Evolutionary conservation across 352 stramenopile genomes (phyloP), one percentile per base, ranked within the genome.

Genomic region (Proteromonas lacertae): DNA sequence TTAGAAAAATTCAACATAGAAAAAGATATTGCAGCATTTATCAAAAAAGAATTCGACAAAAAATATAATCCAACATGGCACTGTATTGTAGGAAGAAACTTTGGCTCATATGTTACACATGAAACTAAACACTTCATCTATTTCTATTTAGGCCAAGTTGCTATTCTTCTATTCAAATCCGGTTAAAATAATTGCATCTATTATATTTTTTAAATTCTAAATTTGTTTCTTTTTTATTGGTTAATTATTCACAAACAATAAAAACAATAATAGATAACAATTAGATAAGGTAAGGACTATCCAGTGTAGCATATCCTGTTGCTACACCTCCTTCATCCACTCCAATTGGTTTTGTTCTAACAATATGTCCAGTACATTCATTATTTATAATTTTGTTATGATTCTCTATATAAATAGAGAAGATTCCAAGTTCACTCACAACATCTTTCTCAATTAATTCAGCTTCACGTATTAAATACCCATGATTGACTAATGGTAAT

Each of bases 41-140:
- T 94, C 53, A 95, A 96, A 53, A 95, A 93, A 53, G 82, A 92
- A 56, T 95, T 95, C 50, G 81, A 94, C 55, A 86, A 90, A 50
- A 86, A 81, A 44, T 72, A 80, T 51, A 64, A 61, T 23, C 68
- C 66, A 17, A 90, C 71, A 24, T 90, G 73, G 72, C 73, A 88
- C 51, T 86, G 70, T 52, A 81, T 88, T 45, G 59, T 69, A 9
- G 59, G 59, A 22, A 36, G 42, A 20, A 52, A 62, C 40, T 61
- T 61, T 36, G 33, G 51, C 1, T 58, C 52, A 5, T 57, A 57
- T 29, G 52, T 61, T 3, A 62, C 53, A 1, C 53, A 62, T 41
- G 53, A 62, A 38, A 55, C 48, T 3, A 62, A 69, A 35, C 49
- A 68, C 36, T 69, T 69, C 43, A 69, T 69, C 44, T 69, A 69